Base-by-base conservation (phyloP, 2,329 filamentous ascomycete genomes). In the Coniochaeta pulveracea region DNA sequence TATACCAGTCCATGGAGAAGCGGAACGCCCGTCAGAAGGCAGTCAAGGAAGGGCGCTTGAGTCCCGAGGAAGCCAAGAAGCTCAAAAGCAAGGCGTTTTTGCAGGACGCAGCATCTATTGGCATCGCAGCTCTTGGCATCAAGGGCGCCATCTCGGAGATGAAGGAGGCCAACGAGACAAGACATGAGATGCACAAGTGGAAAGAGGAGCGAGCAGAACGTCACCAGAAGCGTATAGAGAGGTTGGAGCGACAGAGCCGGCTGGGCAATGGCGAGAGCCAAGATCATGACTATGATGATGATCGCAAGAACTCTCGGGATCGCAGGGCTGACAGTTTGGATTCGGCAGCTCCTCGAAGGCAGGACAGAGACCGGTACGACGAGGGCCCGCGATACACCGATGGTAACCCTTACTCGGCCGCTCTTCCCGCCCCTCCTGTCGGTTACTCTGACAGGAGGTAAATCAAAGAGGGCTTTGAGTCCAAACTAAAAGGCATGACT, bases 1-100 rank as follows among this genome's bases (percentile, higher is more conserved):
- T 75, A 46, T 75, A 73, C 48, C 56, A 64, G 46, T 73, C 67
- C 52, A 63, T 73, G 64, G 66, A 71, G 50, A 70, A 69, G 55
- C 61, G 69, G 37, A 61, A 65, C 25, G 54, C 56, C 40, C 60
- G 70, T 37, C 61, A 68, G 37, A 66, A 60, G 46, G 70, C 69
- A 26, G 67, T 75, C 34, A 58, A 54, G 27, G 61, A 73, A 43
- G 71, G 70, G 18, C 56, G 58, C n/a, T 51, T 75, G 15, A 67
- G 62, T 37, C 51, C 56, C 5, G 51, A 54, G 31, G 64, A 72
- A 42, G 69, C 69, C 37, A 65, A 62, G 47, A 72, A 72, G 46
- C 59, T 74, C 47, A 74, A 70, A 55, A 60, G 62, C 33, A 72
- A 66, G 49, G 67, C 69, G 9, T 49, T 74, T 8, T 48, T 74